Evolutionary conservation across 2,329 filamentous ascomycete genomes (phyloP), one percentile per base, ranked within the genome.

Genomic region (Hymenoscyphus salicellus): DNA sequence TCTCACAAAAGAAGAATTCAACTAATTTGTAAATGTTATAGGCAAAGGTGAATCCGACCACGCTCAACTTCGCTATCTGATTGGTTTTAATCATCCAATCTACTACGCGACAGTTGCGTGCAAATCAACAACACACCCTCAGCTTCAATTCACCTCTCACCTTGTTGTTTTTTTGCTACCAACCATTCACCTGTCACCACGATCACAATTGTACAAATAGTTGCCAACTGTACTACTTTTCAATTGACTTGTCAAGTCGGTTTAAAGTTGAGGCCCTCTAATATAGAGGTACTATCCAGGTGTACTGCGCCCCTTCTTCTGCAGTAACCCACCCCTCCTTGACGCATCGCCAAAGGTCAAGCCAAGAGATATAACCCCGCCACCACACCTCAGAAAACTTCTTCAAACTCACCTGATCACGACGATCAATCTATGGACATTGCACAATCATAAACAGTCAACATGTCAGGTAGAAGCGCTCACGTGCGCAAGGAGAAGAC

Each of bases 401-500:
- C 28, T 30, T 30, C 46, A 23, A 52, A 46, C 41, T 2, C 5
- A 26, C 20, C 23, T 23, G 2, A 5, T 26, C 20, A 52, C 46
- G 20, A 26, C 23, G 10, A 52, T 5, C 55, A 14, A n/a, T 38
- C 23, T 30, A 55, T 55, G 60, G 46, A 28, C 23, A 41, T 30
- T 28, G n/a, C 46, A 11, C 26, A n/a, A 14, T 38, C 23, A 38
- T 28, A n/a, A 38, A 20, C 38, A 20, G 28, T 43, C 68, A 75
- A 62, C 66, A 86, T 86, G 84, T 86, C 84, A 6, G 84, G 83
- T 65, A 78, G 84, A 63, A 86, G 84, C 74, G 84, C 84, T 36
- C 80, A 84, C 69, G 84, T 84, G 72, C 82, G 84, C 71, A 85
- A 85, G 73, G 85, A 84, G 77, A 84, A 83, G 68, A 83, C 80